A percentile compares a stretch with the other conserved stretches of the same genome.
Evolutionary conservation across 2,329 filamentous ascomycete genomes (phyloP).

Genomic region (Thielaviopsis musarum): DNA sequence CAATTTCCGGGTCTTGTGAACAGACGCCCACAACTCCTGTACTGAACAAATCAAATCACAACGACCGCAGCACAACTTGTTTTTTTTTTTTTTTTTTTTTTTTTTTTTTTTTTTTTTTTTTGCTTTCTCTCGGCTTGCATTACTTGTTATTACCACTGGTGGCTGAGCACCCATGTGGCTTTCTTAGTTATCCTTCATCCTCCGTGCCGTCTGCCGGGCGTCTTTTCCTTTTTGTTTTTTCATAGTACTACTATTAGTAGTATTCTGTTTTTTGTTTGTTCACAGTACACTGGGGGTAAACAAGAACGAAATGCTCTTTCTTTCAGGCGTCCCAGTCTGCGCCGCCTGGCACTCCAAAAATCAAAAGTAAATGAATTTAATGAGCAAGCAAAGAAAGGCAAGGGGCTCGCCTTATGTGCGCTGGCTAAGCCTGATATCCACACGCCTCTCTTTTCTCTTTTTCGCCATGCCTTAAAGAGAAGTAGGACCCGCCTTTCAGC

Average conservation of each 20-base stretch:
- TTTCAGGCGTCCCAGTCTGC: too few relatives aligned
- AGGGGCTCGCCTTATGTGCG: background rate
- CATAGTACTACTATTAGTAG: too few relatives aligned
- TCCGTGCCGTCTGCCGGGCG: background rate
- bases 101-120: background rate
- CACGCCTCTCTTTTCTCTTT: background rate
- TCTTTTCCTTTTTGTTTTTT: too few relatives aligned
- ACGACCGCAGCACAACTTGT: background rate
- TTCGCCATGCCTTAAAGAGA: background rate
- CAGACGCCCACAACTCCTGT: background rate
- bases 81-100: background rate
- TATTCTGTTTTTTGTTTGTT: too few relatives aligned
- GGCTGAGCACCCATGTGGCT: background rate
- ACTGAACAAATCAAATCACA: background rate
- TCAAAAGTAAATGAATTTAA: too few relatives aligned
- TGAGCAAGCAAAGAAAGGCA: background rate
- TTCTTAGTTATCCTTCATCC: background rate
- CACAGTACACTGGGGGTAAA: too few relatives aligned
- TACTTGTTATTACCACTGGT: background rate
- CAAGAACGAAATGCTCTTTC: too few relatives aligned
- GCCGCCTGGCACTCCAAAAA: too few relatives aligned
- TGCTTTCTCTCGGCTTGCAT: background rate
- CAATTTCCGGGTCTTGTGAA: background rate
- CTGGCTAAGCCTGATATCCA: background rate
- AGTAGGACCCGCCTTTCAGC: background rate